Evolutionary conservation across 371 early-diverging fungal genomes (phyloP), one percentile per base, ranked within the genome.

Genomic region (Parasitella parasitica): DNA sequence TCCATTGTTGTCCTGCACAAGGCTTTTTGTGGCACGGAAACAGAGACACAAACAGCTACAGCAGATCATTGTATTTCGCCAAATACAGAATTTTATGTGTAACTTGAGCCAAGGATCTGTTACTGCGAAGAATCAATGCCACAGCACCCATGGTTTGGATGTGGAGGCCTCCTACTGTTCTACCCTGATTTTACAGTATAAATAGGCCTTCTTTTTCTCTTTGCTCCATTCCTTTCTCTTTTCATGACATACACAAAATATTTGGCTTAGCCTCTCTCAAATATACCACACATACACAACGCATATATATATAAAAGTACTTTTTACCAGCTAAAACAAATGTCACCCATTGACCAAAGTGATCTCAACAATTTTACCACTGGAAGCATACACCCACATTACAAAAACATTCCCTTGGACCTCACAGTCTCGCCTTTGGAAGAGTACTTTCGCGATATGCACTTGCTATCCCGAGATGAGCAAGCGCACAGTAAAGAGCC

Each of bases 391-490:
- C 30, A 30, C 16, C 28, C 28, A 3, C 56, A 39, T 13, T 56
- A 56, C 16, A 39, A 41, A 30, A 39, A 41, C 12, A 41, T 56
- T 16, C 56, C 56, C 30, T 39, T 56, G 41, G 56, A 56, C 13
- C 32, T 56, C 16, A 56, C 27, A 12, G 18, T 20, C 32, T 56
- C 56, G 1, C 56, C 56, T 38, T 30, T 56, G 32, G 32, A 39
- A 18, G 13, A 32, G 18, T 41, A 30, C 24, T 56, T 43, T 30
- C 24, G 28, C 28, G 39, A 39, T n/a, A 39, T 38, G 15, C 16
- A 16, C 32, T 18, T 41, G 13, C 16, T 13, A 6, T n/a, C 16
- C 20, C 13, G 7, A 22, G 13, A 37, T 36, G 6, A 39, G 22
- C 32, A 32, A 1, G 32, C 6, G 11, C 8, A 32, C 32, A 3